Conservation (phyloP, 1,284 basidiomycete genomes). For the Marasmius oreades region DNA sequence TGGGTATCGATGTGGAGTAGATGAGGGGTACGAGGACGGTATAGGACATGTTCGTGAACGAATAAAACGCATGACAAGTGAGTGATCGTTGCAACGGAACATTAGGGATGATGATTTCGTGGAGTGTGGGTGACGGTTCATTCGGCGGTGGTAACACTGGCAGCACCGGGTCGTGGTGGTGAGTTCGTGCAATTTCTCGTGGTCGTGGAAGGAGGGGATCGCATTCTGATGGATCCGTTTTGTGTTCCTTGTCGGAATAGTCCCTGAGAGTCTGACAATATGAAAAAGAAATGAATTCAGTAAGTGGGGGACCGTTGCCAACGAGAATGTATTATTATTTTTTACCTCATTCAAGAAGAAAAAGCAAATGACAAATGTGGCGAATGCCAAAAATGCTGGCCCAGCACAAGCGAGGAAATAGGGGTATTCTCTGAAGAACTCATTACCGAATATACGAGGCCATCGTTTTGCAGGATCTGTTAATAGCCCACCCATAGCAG, state of each 20-base stretch:
- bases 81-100: slow-evolving; percentile 27
- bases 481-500: slow-evolving; percentile 24
- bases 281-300: not conserved
- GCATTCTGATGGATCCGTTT: not conserved
- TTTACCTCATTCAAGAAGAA: slow-evolving; percentile 30
- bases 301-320: slow-evolving; percentile 9
- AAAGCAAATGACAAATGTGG: slow-evolving; percentile 22
- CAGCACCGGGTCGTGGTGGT: not conserved
- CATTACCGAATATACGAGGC: slow-evolving; percentile 19
- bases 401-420: slow-evolving; percentile 29
- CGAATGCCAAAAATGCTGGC: slow-evolving; percentile 24
- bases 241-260: slow-evolving; percentile 9
- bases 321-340: not conserved
- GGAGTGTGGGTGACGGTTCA: slow-evolving; percentile 20
- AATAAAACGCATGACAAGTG: slow-evolving; percentile 27
- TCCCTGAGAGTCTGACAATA: slow-evolving; percentile 18
- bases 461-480: slow-evolving; percentile 26
- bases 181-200: not conserved
- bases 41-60: slow-evolving; percentile 33
- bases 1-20: slow-evolving; percentile 14
- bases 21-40: slow-evolving; percentile 21
- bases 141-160: too few relatives aligned
- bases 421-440: slow-evolving; percentile 24
- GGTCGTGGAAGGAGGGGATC: not conserved
- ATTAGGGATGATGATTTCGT: slow-evolving; percentile 27